These are phyloP conservation scores for Symbiodinium natans DNA, from an alignment of 73 alveolate genomes.

Conservation along the genomic window DNA sequence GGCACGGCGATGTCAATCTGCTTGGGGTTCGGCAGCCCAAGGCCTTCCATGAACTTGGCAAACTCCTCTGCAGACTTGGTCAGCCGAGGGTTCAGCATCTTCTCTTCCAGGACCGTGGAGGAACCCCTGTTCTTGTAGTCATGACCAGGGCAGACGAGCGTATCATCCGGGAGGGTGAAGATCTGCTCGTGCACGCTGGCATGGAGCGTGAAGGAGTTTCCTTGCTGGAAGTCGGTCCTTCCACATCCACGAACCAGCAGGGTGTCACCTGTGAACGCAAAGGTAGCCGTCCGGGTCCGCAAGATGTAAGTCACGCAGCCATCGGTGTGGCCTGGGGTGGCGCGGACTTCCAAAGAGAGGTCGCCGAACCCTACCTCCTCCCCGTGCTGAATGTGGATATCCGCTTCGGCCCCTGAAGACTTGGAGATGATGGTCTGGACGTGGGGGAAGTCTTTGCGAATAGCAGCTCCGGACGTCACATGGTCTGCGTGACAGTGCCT, in stretches of 20 bases:
- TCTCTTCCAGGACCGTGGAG: slow-evolving; percentile 68
- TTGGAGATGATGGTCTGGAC: slow-evolving; percentile 31
- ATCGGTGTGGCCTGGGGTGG: slow-evolving; percentile 92
- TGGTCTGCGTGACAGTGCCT: slow-evolving; percentile 70
- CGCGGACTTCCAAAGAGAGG: slow-evolving; percentile 45
- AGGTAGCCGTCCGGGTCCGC: neutral
- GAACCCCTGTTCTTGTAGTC: slow-evolving; percentile 66
- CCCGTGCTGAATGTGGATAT: slow-evolving; percentile 45
- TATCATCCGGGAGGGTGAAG: slow-evolving; percentile 26
- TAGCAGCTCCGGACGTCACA: slow-evolving; percentile 9
- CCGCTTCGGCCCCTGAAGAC: slow-evolving; percentile 52
- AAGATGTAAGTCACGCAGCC: slow-evolving; percentile 64
- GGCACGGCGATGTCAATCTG: slow-evolving; percentile 91
- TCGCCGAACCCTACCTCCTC: slow-evolving; percentile 26
- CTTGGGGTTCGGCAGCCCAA: slow-evolving; percentile 59
- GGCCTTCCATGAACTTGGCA: slow-evolving; percentile 52
- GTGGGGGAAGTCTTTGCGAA: slow-evolving; percentile 21
- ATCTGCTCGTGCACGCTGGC: slow-evolving; percentile 33
- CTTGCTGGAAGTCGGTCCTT: slow-evolving; percentile 67
- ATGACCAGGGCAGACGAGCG: slow-evolving; percentile 70
- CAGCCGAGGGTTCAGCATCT: slow-evolving; percentile 60
- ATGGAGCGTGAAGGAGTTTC: neutral
- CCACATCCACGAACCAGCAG: slow-evolving; percentile 82
- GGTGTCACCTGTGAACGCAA: slow-evolving; percentile 89
- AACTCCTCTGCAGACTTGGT: slow-evolving; percentile 51